phyloP scores from a whole-genome alignment of 2,329 filamentous ascomycete genomes.

The Ophiognomonia clavigignenti-juglandacearum region DNA sequence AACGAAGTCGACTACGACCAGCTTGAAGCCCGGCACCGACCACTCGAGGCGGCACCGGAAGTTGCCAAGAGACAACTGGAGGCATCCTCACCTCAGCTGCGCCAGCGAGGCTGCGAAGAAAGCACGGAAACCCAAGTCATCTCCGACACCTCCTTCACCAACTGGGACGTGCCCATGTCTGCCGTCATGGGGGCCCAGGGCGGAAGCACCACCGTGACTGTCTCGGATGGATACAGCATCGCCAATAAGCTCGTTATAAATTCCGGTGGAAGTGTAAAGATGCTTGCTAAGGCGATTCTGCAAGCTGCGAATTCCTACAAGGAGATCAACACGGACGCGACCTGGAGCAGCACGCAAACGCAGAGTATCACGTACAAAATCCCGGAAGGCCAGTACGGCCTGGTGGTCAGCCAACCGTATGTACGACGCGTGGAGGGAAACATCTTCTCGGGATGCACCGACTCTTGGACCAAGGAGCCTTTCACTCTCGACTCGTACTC shows the following conservation, averaged over 20 bases:
- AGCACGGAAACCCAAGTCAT: conserved; percentile 21
- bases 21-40: too few relatives aligned
- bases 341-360: conserved; percentile 20
- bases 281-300: too few relatives aligned
- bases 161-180: conserved; percentile 34
- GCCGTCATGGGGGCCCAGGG: conserved; percentile 26
- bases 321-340: too few relatives aligned
- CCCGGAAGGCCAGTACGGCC: conserved; percentile 30
- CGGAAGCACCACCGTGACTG: background rate
- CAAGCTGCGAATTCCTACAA: too few relatives aligned
- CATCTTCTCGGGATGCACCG: conserved; percentile 29
- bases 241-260: too few relatives aligned
- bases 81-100: too few relatives aligned
- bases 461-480: conserved; percentile 19
- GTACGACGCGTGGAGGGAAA: conserved; percentile 28
- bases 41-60: too few relatives aligned
- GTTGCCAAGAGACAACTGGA: too few relatives aligned
- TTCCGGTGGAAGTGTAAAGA: too few relatives aligned
- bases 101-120: conserved; percentile 9
- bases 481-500: conserved; percentile 31
- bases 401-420: conserved; percentile 32
- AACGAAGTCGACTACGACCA: too few relatives aligned
- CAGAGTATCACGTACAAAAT: conserved; percentile 27
- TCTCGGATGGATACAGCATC: too few relatives aligned
- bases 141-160: conserved; percentile 26